Conservation (phyloP, 1,284 basidiomycete species). For the Ceratobasidium sp. region DNA sequence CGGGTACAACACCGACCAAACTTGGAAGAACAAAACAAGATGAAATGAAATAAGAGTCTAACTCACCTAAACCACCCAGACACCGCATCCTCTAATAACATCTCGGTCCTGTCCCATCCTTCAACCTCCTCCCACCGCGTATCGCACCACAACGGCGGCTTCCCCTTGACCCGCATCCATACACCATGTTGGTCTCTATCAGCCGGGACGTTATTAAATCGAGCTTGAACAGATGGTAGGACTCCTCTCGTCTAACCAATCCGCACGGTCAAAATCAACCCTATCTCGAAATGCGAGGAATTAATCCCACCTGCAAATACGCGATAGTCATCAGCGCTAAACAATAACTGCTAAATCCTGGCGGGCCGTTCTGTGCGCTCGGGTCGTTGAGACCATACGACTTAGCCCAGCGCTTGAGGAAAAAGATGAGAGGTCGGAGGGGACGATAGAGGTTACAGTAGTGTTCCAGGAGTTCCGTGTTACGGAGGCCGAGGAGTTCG, state of each 20-base stretch:
- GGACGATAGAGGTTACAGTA: slow-evolving; percentile 64
- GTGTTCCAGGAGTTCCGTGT: slow-evolving; percentile 64
- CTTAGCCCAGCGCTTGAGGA: slow-evolving; percentile 70
- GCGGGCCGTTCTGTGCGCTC: slow-evolving; percentile 49
- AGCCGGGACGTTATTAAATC: slow-evolving; percentile 52
- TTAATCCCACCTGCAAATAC: slow-evolving; percentile 64
- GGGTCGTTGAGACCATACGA: slow-evolving; percentile 66
- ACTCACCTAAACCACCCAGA: slow-evolving; percentile 65
- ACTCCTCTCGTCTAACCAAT: slow-evolving; percentile 58
- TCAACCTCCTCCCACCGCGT: slow-evolving; percentile 60
- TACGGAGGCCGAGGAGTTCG: slow-evolving; percentile 67
- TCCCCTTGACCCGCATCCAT: slow-evolving; percentile 58
- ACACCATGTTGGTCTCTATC: slow-evolving; percentile 53
- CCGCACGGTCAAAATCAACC: neutral
- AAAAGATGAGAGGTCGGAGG: slow-evolving; percentile 61
- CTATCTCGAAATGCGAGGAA: neutral
- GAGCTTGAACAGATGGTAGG: slow-evolving; percentile 67
- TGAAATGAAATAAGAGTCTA: neutral
- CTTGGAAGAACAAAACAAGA: neutral
- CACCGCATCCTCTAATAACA: slow-evolving; percentile 56
- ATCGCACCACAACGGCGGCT: slow-evolving; percentile 53
- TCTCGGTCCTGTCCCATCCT: slow-evolving; percentile 51
- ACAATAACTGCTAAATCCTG: slow-evolving; percentile 70
- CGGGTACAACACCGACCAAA: slow-evolving; percentile 57
- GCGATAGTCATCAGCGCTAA: slow-evolving; percentile 70